A percentile compares a stretch with the other conserved stretches of the same genome.
Conservation (phyloP, 176 grass and related monocot species). For the Eleusine indica region DNA sequence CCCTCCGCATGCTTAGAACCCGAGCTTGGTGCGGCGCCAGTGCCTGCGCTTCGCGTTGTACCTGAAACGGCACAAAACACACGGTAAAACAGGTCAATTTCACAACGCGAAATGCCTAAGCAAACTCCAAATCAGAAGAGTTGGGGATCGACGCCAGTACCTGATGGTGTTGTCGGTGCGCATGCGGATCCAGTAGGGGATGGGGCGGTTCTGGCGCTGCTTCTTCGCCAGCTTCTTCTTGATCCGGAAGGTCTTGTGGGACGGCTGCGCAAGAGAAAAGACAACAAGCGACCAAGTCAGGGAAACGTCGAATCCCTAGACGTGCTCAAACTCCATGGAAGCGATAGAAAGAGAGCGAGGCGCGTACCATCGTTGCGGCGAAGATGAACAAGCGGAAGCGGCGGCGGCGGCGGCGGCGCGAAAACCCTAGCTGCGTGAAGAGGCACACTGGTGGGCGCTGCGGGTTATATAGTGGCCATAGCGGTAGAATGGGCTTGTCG, state of each 20-base stretch:
- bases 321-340: background rate
- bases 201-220: slow-evolving; percentile 94
- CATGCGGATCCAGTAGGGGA: slow-evolving; percentile 98
- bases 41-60: slow-evolving; percentile 99
- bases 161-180: slow-evolving; percentile 91
- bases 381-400: slow-evolving; percentile 30
- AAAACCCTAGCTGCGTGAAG: slow-evolving; percentile 69
- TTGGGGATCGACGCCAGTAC: background rate
- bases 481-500: background rate
- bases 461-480: slow-evolving; percentile 44
- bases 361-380: slow-evolving; percentile 51
- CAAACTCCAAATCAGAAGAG: background rate
- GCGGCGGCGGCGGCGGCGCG: slow-evolving; percentile 39
- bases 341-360: background rate
- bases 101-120: background rate
- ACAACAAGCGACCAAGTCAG: background rate
- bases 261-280: slow-evolving; percentile 52
- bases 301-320: background rate
- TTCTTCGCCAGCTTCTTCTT: slow-evolving; percentile 97
- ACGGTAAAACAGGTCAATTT: background rate
- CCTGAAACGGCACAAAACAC: slow-evolving; percentile 38
- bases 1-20: slow-evolving; percentile 59
- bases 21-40: slow-evolving; percentile 97
- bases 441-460: background rate
- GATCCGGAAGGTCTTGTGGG: slow-evolving; percentile 92